Base-by-base conservation (phyloP, 371 early-diverging fungal species). In the Capillidium heterosporum region DNA sequence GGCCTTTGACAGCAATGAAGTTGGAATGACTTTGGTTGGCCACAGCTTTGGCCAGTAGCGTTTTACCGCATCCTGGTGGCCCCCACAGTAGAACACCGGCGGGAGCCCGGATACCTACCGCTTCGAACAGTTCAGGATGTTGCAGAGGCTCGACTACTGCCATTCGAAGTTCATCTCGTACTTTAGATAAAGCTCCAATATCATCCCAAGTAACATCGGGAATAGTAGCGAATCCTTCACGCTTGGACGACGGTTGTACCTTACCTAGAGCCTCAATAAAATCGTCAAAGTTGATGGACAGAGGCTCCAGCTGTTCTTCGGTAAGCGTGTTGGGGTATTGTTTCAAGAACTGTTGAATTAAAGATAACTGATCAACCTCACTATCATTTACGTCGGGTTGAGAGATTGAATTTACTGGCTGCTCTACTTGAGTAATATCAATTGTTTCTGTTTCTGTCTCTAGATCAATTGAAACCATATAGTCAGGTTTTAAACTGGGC, bases 21-120 rank as follows among this genome's bases (percentile, higher is more conserved):
- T 99, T 99, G 63, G 91, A 94, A 57, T 89, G 84, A 62, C 85
- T 89, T 67, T 93, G 93, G 66, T 89, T 95, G 1, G 98, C 95
- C 27, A 99, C 91, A 0, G 99, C 99, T 67, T 96, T 96, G 19
- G 99, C 99, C 59, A 99, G 72, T 59, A 99, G 67, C 1, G 99
- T 99, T 70, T 99, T 99, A 50, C 99, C 99, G 71, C 96, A 96
- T 60, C 99, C 99, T 2, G 99, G 99, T 32, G 99, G 99, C 13
- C 99, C 99, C 84, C 96, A 95, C 17, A 99, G 71, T 46, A 99
- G 70, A 0, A 99, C 95, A 56, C 99, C 99, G 32, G 88, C 82
- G 1, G 98, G 90, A 1, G 84, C 75, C 1, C 77, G 81, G 57
- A 99, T 97, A 29, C 99, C 99, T 0, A 98, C 87, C 48, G 75